Evolutionary conservation across 1,284 basidiomycete species (phyloP), one percentile per base, ranked within the genome.

Genomic region (Rhodotorula sp.): DNA sequence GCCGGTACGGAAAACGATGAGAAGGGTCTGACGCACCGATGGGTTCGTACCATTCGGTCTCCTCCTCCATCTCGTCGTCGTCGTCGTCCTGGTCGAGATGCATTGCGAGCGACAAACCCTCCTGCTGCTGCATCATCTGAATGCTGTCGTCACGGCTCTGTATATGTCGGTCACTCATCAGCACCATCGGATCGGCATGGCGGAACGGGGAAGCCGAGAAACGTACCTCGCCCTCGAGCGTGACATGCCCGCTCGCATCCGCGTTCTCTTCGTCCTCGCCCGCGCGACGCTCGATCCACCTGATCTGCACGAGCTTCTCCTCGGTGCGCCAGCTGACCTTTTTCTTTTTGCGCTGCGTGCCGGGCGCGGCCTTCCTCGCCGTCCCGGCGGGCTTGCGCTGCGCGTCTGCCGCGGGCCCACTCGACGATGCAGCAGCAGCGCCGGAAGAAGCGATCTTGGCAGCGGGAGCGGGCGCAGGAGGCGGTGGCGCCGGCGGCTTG

Each of bases 41-140:
- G 1, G 74, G 74, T 45, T 61, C 50, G 56, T 74, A 76, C 63
- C 64, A 76, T 1, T 70, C 63, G 2, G 74, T 59, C 12, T 70
- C 70, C 50, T 71, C 70, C 13, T 72, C 72, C 68, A 74, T 67
- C 8, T 62, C 70, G 9, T 63, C 64, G n/a, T 63, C 69, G 19
- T 68, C 65, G 8, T 44, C 56, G 56, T 44, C n/a, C 34, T 34
- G 34, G 42, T 69, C 70, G 23, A 70, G 25, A 50, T 74, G 70
- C 70, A 67, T 48, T 9, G 25, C 53, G 1, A 71, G 50, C 50
- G 53, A 56, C 64, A 62, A 25, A 2, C 70, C 73, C 52, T 74
- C 73, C 42, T 71, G 67, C 62, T 63, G 42, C 13, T 73, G 64
- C 74, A 72, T 75, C 44, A 66, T 41, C 2, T 65, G 48, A 17